phyloP scores from a whole-genome alignment of 2,329 filamentous ascomycete genomes.

The Diaporthe vexans region DNA sequence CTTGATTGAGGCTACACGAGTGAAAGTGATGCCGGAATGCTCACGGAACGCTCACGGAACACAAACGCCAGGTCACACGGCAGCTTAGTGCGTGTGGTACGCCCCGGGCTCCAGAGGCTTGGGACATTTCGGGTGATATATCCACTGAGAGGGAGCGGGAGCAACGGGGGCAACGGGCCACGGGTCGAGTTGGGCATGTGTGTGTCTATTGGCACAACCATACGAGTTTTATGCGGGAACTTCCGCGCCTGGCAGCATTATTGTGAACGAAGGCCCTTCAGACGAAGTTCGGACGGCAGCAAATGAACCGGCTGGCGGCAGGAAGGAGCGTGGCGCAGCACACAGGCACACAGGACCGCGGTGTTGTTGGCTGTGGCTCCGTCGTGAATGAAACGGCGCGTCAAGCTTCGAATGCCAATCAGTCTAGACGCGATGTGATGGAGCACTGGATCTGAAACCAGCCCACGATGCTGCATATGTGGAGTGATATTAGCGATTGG shows the following conservation, averaged over 20 bases:
- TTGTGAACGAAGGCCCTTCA: not conserved
- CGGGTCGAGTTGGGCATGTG: not conserved
- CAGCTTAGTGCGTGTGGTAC: too few relatives aligned
- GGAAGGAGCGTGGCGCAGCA: conserved; percentile 21
- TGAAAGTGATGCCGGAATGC: too few relatives aligned
- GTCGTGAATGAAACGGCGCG: conserved; percentile 1
- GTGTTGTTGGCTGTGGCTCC: conserved; percentile 26
- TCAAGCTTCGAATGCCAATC: conserved; percentile 25
- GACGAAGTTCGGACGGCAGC: conserved; percentile 4
- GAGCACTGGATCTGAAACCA: conserved; percentile 26
- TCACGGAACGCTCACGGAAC: too few relatives aligned
- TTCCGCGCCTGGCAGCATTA: conserved; percentile 4
- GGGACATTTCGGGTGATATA: not conserved
- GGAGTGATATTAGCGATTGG: not conserved
- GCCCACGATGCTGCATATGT: conserved; percentile 28
- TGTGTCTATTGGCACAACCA: not conserved
- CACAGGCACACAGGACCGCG: not conserved
- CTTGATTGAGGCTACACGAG: too few relatives aligned
- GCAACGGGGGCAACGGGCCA: not conserved
- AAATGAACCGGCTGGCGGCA: not conserved
- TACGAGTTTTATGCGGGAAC: not conserved
- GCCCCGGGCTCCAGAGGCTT: not conserved
- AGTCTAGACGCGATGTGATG: not conserved
- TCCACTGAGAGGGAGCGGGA: not conserved
- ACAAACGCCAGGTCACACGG: too few relatives aligned